These are phyloP conservation scores for Jacaranda mimosifolia DNA, from an alignment of 257 asterid genomes.

Conservation along the genomic window DNA sequence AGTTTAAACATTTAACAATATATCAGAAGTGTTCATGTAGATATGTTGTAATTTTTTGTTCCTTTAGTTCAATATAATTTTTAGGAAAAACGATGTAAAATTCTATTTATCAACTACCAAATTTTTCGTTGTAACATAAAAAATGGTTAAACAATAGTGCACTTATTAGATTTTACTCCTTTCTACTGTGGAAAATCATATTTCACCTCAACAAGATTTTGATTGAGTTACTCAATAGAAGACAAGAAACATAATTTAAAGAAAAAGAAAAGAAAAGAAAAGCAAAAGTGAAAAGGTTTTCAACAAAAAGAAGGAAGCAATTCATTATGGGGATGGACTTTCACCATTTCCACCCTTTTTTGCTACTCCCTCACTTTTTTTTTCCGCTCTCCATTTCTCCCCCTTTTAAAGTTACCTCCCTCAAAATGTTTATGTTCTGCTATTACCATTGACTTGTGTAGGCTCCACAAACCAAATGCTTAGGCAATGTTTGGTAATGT, in stretches of 20 bases:
- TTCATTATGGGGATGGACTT: background rate
- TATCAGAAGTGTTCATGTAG: no score
- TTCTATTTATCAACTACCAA: no score
- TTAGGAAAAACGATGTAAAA: no score
- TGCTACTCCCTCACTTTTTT: background rate
- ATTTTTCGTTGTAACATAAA: no score
- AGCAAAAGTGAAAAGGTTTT: background rate
- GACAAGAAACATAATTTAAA: background rate
- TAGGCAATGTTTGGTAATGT: no score
- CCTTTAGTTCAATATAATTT: no score
- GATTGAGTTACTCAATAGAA: slow-evolving; percentile 1
- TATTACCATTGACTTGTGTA: slow-evolving; percentile 19
- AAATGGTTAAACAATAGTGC: no score
- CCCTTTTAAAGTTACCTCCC: slow-evolving; percentile 15
- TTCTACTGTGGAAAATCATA: no score
- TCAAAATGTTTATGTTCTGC: background rate
- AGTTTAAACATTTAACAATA: no score
- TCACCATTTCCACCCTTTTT: background rate
- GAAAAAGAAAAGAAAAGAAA: background rate
- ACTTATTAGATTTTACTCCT: no score
- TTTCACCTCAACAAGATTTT: no score
- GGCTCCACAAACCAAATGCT: background rate
- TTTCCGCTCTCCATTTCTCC: background rate
- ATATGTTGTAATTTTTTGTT: no score
- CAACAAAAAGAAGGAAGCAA: background rate